Percentiles rank a stretch among this genome's conserved stretches.
Evolutionary conservation across 129 eudicot species (phyloP).

Genomic region (carrot (Daucus carota)): DH1_v3.0 NC_030389.2:38606001-38606500

Average conservation of each 20-base stretch:
- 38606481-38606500: background rate
- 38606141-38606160: constrained; percentile 2
- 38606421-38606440: constrained; percentile 9
- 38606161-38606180: constrained; percentile 7
- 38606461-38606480: background rate
- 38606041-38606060: background rate
- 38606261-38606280: background rate
- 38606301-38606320: constrained; percentile 5
- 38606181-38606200: background rate
- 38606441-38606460: constrained; percentile 1
- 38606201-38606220: constrained; percentile 8
- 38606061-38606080: background rate
- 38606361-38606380: constrained; percentile 5
- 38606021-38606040: background rate
- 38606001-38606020: background rate
- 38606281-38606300: background rate
- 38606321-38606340: constrained; percentile 7
- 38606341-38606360: constrained; percentile 13
- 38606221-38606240: background rate
- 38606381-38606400: constrained; percentile 10
- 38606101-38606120: constrained; percentile 9
- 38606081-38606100: constrained; percentile 3
- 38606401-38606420: background rate
- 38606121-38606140: background rate
- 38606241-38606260: constrained; percentile 10